Percentiles rank a stretch among this genome's conserved stretches.
These are phyloP conservation scores for Colletotrichum sp. DNA, from an alignment of 2,329 filamentous ascomycete genomes.

Conservation along the genomic window DNA sequence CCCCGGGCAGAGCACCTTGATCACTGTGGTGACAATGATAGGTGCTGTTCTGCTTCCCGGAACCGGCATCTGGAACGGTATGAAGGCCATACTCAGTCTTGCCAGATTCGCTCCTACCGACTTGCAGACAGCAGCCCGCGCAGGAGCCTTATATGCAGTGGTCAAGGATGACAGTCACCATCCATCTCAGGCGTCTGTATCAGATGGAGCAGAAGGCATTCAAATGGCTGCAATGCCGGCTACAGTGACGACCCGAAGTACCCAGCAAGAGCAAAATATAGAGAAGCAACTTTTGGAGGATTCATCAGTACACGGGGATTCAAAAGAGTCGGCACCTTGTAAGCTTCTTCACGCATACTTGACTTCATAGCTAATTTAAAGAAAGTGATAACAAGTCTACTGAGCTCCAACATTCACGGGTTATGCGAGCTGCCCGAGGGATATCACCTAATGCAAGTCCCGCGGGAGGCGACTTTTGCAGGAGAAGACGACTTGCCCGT, in stretches of 20 bases:
- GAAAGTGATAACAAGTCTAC: accelerated
- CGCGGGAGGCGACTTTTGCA: accelerated
- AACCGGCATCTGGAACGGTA: background rate
- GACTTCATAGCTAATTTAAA: accelerated
- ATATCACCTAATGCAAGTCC: background rate
- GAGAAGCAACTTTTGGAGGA: background rate
- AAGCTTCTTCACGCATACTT: accelerated
- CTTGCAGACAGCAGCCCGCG: accelerated
- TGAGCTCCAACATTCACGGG: background rate
- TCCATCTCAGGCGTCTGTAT: background rate
- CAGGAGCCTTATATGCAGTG: background rate
- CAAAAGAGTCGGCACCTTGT: background rate
- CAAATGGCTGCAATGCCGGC: background rate
- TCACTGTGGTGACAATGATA: background rate
- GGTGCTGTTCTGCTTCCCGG: background rate
- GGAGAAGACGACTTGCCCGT: background rate
- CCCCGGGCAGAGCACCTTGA: background rate
- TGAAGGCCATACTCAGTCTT: background rate
- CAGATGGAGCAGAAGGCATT: background rate
- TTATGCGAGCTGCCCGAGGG: background rate
- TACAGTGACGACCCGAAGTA: accelerated
- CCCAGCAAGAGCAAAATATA: background rate
- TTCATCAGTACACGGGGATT: background rate
- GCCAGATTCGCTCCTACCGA: background rate
- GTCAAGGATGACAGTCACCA: accelerated